phyloP scores from a whole-genome alignment of 176 grass and related monocot genomes.

The Musa schizocarpa region DNA sequence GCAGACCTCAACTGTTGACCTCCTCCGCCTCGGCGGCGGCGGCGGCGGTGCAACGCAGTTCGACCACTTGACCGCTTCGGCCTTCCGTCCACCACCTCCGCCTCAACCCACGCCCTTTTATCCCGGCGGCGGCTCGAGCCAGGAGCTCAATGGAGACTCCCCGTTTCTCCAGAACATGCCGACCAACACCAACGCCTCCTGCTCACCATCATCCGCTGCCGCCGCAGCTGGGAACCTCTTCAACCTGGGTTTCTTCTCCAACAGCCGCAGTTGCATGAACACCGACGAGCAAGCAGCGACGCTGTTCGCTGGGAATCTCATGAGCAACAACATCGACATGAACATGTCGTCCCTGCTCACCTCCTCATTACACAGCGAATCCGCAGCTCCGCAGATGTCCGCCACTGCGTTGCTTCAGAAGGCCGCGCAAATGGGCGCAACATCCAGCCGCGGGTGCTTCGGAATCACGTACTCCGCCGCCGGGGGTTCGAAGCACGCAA shows the following conservation, averaged over 20 bases:
- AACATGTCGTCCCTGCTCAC: background rate
- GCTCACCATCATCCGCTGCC: background rate
- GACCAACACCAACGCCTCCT: background rate
- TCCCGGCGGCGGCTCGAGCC: background rate
- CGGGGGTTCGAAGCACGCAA: background rate
- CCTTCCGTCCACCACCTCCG: background rate
- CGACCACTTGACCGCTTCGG: background rate
- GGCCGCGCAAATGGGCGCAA: conserved; percentile 1
- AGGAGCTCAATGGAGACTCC: background rate
- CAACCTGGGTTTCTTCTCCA: conserved; percentile 15
- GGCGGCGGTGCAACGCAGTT: background rate
- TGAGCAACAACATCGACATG: background rate
- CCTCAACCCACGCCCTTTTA: background rate
- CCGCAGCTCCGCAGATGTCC: background rate
- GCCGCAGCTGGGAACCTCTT: background rate
- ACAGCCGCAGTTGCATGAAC: background rate
- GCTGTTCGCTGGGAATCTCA: background rate
- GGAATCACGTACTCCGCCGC: background rate
- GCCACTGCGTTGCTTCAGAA: conserved; percentile 7
- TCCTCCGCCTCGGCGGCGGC: background rate
- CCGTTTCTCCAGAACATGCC: background rate
- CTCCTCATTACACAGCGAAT: background rate
- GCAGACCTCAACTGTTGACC: background rate
- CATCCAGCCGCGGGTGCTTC: background rate
- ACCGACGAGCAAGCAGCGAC: background rate